Conservation (phyloP, 768 basidiomycete species). For the Calocybe indica region DNA sequence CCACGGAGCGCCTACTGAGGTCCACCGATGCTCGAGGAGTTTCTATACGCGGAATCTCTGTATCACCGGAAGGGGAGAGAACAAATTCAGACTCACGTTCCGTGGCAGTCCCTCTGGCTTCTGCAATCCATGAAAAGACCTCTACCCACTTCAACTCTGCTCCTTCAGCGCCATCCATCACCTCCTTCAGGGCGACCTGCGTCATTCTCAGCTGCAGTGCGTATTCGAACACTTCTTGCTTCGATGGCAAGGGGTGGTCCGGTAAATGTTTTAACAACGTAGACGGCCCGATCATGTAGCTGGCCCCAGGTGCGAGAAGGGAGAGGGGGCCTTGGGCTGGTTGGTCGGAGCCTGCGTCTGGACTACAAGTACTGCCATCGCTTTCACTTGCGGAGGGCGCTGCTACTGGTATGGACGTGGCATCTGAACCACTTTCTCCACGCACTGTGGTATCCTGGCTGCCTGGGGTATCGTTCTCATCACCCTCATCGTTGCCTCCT, state of each 20-base stretch:
- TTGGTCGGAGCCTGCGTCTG: background rate
- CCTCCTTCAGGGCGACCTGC: constrained; percentile 74
- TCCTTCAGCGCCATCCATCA: constrained; percentile 78
- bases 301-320: constrained; percentile 15
- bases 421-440: background rate
- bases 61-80: too few relatives aligned
- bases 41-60: too few relatives aligned
- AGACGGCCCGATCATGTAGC: constrained; percentile 31
- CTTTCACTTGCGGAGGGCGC: background rate
- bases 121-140: constrained; percentile 82
- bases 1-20: background rate
- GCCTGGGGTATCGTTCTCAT: constrained; percentile 5
- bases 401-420: background rate
- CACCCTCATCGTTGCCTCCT: constrained; percentile 10
- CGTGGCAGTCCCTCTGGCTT: too few relatives aligned
- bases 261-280: constrained; percentile 38
- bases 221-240: constrained; percentile 63
- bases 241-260: constrained; percentile 44
- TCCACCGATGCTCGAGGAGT: too few relatives aligned
- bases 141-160: constrained; percentile 80
- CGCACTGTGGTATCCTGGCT: constrained; percentile 1
- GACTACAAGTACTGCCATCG: background rate
- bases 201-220: constrained; percentile 85
- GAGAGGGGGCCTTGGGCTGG: constrained; percentile 6
- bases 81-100: too few relatives aligned